These are phyloP conservation scores for Carex kokanica DNA, from an alignment of 176 grass and related monocot genomes.

Conservation along the genomic window DNA sequence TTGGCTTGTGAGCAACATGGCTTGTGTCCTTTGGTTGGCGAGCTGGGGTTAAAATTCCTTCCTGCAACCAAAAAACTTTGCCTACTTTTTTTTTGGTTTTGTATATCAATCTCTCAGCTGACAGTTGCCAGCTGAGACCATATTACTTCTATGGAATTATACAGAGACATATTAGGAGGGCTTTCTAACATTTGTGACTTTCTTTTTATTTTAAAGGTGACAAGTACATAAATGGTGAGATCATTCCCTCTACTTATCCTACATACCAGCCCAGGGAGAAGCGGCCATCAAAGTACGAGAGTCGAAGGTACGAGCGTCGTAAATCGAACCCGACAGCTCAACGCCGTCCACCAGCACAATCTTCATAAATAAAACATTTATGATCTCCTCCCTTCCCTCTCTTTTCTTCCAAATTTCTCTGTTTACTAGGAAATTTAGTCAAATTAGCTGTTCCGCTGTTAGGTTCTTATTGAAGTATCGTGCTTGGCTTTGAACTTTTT, in stretches of 20 bases:
- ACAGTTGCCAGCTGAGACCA: background rate
- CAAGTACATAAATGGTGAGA: constrained; percentile 98
- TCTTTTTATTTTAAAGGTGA: constrained; percentile 44
- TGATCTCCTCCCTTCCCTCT: background rate
- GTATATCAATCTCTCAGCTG: background rate
- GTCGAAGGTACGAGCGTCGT: constrained; percentile 77
- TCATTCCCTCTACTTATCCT: constrained; percentile 93
- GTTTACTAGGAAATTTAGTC: background rate
- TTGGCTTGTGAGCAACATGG: background rate
- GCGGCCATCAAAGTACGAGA: constrained; percentile 74
- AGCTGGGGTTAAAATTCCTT: background rate
- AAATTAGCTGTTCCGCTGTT: background rate
- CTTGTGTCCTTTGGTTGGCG: background rate
- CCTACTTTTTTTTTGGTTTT: background rate
- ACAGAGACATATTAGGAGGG: background rate
- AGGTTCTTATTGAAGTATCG: background rate
- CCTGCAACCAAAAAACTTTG: background rate
- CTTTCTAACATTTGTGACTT: background rate
- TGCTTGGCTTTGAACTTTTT: background rate
- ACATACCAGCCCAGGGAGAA: constrained; percentile 94
- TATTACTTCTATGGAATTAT: background rate
- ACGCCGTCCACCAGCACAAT: background rate
- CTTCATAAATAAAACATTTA: constrained; percentile 11
- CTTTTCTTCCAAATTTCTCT: background rate
- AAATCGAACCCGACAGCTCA: constrained; percentile 58